Conservation (phyloP, 208 protist genomes). For the Giardia muris region DNA sequence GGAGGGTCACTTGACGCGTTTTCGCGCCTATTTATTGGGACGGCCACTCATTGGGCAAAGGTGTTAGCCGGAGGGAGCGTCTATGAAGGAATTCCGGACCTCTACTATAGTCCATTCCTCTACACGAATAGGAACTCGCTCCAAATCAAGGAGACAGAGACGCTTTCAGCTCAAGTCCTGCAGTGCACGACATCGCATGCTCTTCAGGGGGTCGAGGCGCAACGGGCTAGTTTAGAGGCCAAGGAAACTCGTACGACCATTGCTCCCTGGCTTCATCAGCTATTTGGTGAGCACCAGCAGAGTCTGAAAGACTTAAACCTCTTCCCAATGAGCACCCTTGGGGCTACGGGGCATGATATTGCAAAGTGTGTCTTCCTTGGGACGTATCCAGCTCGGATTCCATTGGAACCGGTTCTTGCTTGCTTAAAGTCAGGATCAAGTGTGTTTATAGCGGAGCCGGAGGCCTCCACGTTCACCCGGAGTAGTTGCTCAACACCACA, state of each 20-base stretch:
- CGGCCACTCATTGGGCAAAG: background rate
- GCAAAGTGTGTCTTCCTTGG: background rate
- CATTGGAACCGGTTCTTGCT: too few relatives aligned
- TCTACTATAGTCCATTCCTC: background rate
- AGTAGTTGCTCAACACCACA: too few relatives aligned
- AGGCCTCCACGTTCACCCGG: too few relatives aligned
- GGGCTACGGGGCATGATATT: background rate
- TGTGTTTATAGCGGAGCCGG: too few relatives aligned
- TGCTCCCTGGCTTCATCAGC: background rate
- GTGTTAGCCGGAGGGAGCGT: background rate
- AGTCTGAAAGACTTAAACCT: background rate
- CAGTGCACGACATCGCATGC: background rate
- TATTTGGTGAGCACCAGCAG: background rate
- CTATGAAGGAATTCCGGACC: background rate
- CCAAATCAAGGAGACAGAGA: background rate
- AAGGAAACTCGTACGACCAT: background rate
- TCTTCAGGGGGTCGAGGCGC: background rate
- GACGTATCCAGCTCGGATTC: background rate
- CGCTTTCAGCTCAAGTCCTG: background rate
- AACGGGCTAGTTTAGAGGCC: background rate
- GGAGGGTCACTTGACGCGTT: background rate
- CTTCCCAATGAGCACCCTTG: background rate
- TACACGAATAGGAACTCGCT: background rate
- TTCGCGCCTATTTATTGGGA: background rate
- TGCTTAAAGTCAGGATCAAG: too few relatives aligned